phyloP scores from a whole-genome alignment of 164 flowering plant genomes.

The Piper betle region DNA sequence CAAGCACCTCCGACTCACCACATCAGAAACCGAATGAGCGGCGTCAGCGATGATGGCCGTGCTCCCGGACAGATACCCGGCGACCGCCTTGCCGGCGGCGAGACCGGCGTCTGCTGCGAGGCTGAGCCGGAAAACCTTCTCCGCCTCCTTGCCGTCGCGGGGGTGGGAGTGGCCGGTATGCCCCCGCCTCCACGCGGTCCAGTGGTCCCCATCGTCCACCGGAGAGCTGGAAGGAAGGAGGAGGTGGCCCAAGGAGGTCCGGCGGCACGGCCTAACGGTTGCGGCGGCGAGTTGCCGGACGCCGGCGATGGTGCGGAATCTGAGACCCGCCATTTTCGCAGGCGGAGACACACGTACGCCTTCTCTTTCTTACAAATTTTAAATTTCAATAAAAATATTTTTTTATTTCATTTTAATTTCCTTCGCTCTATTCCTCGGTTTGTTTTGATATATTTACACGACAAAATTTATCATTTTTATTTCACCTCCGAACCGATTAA shows the following conservation, averaged over 20 bases:
- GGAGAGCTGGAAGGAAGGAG: conserved; percentile 3
- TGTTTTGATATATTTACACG: too few species aligned
- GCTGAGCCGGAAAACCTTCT: conserved; percentile 61
- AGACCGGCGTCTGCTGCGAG: conserved; percentile 65
- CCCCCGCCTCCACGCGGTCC: conserved; percentile 37
- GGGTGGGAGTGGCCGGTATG: conserved; percentile 55
- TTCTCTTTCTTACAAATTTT: too few species aligned
- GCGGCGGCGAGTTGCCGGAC: neutral
- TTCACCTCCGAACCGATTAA: too few species aligned
- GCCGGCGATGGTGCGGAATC: neutral
- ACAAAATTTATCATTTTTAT: too few species aligned
- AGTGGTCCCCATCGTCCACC: conserved; percentile 3
- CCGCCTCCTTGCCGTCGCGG: conserved; percentile 30
- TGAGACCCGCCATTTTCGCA: conserved; percentile 4
- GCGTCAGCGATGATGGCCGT: conserved; percentile 95
- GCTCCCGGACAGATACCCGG: conserved; percentile 84
- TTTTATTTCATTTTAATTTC: too few species aligned
- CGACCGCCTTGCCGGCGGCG: conserved; percentile 56
- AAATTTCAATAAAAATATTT: too few species aligned
- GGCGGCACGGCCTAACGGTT: neutral
- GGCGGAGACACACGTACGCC: too few species aligned
- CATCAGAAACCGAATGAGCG: conserved; percentile 88
- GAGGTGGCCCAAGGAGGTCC: neutral
- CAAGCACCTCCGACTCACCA: conserved; percentile 27
- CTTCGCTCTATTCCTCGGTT: too few species aligned